phyloP scores from a whole-genome alignment of 345 rosid species.

The Cochlearia excelsa region DNA sequence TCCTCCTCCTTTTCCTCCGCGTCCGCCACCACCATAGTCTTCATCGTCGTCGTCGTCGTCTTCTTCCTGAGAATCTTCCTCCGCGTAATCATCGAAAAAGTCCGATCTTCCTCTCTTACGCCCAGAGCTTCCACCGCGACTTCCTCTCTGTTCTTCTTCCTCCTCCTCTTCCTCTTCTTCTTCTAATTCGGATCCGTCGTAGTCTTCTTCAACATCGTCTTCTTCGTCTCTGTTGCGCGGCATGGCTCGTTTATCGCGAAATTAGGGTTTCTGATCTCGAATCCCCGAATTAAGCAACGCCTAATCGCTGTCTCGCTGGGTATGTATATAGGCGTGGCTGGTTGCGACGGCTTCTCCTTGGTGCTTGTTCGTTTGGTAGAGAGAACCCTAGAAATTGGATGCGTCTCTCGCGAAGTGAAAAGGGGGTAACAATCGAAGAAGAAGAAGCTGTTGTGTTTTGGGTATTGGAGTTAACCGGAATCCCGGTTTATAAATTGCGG shows the following conservation, averaged over 20 bases:
- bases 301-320: no score
- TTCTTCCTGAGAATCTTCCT: conserved; percentile 74
- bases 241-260: conserved; percentile 24
- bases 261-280: no score
- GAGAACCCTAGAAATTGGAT: no score
- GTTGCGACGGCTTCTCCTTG: no score
- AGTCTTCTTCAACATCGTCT: conserved; percentile 53
- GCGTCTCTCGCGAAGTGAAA: no score
- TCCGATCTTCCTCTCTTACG: conserved; percentile 73
- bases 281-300: no score
- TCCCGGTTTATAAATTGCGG: no score
- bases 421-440: no score
- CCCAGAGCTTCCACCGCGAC: conserved; percentile 33
- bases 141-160: conserved; percentile 11
- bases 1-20: conserved; percentile 30
- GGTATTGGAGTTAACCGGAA: no score
- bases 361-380: no score
- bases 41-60: conserved; percentile 56
- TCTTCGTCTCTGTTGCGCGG: conserved; percentile 50
- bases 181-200: conserved; percentile 32
- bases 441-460: no score
- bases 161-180: conserved; percentile 44
- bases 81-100: conserved; percentile 78
- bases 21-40: conserved; percentile 45
- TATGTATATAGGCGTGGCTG: no score